Conservation (phyloP, 352 stramenopile species). For the Pythium vanterpoolii region DNA sequence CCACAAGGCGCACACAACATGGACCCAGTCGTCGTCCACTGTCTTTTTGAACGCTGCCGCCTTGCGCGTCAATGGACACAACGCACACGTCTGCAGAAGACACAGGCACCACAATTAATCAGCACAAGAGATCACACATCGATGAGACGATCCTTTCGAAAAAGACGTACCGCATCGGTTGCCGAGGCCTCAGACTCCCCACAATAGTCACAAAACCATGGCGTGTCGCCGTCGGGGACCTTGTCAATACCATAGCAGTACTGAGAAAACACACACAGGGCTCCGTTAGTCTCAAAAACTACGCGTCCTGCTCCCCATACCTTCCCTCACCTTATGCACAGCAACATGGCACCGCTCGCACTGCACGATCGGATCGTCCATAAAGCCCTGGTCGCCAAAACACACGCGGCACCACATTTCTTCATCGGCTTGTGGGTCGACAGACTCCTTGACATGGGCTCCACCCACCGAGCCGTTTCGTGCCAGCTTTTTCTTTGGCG, state of each 20-base stretch:
- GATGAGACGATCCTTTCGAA: background rate
- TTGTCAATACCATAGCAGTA: slow-evolving; percentile 86
- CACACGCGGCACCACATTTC: slow-evolving; percentile 90
- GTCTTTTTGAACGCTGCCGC: slow-evolving; percentile 86
- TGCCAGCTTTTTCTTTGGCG: slow-evolving; percentile 32
- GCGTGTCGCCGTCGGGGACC: slow-evolving; percentile 75
- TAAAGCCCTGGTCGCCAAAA: slow-evolving; percentile 84
- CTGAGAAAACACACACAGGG: slow-evolving; percentile 27
- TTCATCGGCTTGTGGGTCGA: slow-evolving; percentile 67
- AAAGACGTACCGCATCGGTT: slow-evolving; percentile 43
- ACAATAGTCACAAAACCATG: slow-evolving; percentile 87
- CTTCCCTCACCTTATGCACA: slow-evolving; percentile 71
- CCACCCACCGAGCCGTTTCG: slow-evolving; percentile 12
- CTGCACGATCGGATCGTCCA: slow-evolving; percentile 86
- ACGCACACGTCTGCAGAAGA: slow-evolving; percentile 52
- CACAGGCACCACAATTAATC: background rate
- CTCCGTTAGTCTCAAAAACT: background rate
- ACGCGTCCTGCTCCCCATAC: background rate
- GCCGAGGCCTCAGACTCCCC: slow-evolving; percentile 34
- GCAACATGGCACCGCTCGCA: slow-evolving; percentile 83
- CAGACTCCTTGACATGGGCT: slow-evolving; percentile 19
- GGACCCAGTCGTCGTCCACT: slow-evolving; percentile 70
- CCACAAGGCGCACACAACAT: slow-evolving; percentile 87
- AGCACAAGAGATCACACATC: background rate
- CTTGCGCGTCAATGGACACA: slow-evolving; percentile 68